Evolutionary conservation across 2,329 filamentous ascomycete genomes (phyloP).

Genomic region (Penicillium paneum): DNA sequence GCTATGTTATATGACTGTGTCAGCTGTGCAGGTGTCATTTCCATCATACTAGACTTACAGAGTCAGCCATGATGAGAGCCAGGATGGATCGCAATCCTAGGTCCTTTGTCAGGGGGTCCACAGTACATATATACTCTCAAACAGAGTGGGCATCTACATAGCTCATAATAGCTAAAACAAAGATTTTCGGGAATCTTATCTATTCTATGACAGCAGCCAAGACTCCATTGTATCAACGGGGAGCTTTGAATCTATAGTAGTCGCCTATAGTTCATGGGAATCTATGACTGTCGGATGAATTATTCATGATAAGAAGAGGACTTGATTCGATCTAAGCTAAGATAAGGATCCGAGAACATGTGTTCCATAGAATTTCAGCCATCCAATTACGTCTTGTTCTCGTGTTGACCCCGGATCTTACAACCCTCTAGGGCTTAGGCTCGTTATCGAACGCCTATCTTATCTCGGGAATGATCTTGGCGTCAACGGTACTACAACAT

Average conservation of each 20-base stretch:
- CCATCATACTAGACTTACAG: constrained; percentile 1
- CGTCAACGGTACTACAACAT: too few relatives aligned
- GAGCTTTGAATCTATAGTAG: neutral
- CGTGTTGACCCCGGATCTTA: constrained; percentile 14
- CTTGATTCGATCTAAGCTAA: neutral
- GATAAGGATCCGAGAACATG: constrained; percentile 10
- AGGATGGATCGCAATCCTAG: neutral
- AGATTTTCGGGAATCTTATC: neutral
- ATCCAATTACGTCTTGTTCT: constrained; percentile 11
- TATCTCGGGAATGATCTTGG: neutral
- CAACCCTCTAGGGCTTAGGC: constrained; percentile 17
- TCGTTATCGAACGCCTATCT: constrained; percentile 2
- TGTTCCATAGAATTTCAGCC: neutral
- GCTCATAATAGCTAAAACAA: neutral
- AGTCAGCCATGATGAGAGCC: constrained; percentile 8
- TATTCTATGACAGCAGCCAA: neutral
- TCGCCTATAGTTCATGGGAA: neutral
- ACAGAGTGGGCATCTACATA: neutral
- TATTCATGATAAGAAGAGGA: neutral
- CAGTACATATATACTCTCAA: neutral
- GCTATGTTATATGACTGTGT: constrained; percentile 23
- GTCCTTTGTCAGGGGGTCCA: neutral
- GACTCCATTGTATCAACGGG: neutral
- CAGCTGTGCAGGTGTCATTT: neutral
- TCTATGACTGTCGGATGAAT: neutral